Evolutionary conservation across 2,329 filamentous ascomycete species (phyloP), one percentile per base, ranked within the genome.

Genomic region (Dactylonectria macrodidyma): DNA sequence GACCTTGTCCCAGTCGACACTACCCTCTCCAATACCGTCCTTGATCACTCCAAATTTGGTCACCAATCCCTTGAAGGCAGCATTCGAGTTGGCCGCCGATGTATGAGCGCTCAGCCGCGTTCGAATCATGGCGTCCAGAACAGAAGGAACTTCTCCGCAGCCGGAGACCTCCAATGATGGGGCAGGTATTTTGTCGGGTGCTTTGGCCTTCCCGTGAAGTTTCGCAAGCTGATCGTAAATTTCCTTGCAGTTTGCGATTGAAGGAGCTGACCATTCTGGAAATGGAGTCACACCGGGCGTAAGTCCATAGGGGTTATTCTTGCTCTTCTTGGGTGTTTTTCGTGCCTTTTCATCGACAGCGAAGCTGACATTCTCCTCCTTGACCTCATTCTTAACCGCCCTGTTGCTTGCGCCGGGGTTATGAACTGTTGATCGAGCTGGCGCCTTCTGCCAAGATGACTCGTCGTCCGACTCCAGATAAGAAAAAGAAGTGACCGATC

Each of bases 221-320:
- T 68, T 70, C 24, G 74, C 67, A 38, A 76, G 58, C 34, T 65
- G 64, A 5, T n/a, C 36, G 48, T 76, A 76, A 19, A 75, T 73
- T 48, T 73, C 68, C 55, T 75, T 63, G 14, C 74, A 76, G 1
- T 73, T 73, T 55, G 52, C 59, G 36, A 60, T 50, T 10, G 73
- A 76, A 30, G 74, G 74, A 12, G 68, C 55, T 51, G 56, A 12
- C 74, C 74, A 76, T 19, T 76, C 72, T 12, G 74, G 73, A 36
- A 76, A 76, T 9, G 74, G 74, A 9, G 74, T 76, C 22, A 73
- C 73, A 19, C 74, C 74, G 14, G 74, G 74, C 16, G 74, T 76
- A 34, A 76, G 71, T 33, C 74, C 74, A 52, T 76, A 76, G 5
- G 74, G 74, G 30, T 76, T 76, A 11, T 62, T 60, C 24, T 76